Conservation (phyloP, 805 yeast genomes). For the Starmerella stigmatis region DNA sequence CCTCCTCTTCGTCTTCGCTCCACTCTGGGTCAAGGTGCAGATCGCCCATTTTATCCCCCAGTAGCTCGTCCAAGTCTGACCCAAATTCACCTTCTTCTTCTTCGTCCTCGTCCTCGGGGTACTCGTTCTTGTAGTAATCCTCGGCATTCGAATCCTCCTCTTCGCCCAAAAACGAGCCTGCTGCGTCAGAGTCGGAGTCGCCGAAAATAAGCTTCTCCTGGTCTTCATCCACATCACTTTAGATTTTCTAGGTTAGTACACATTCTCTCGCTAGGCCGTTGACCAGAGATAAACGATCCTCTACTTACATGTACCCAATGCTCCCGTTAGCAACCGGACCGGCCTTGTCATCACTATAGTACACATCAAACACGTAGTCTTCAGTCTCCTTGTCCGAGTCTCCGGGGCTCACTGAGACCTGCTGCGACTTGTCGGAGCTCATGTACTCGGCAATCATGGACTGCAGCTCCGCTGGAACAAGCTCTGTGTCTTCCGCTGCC, state of each 20-base stretch:
- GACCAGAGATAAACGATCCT: not conserved
- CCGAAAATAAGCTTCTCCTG: constrained; percentile 31
- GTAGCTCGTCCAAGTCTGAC: constrained; percentile 10
- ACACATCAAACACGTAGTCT: constrained; percentile 91
- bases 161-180: constrained; percentile 27
- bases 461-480: constrained; percentile 52
- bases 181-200: constrained; percentile 32
- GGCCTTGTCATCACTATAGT: constrained; percentile 42
- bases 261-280: not conserved
- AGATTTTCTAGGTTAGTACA: constrained; percentile 8
- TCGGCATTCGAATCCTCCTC: constrained; percentile 54
- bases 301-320: constrained; percentile 30
- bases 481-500: constrained; percentile 14
- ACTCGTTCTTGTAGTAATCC: constrained; percentile 82
- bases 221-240: constrained; percentile 24
- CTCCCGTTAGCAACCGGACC: constrained; percentile 10
- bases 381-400: constrained; percentile 30
- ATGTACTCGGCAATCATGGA: constrained; percentile 63
- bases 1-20: constrained; percentile 23
- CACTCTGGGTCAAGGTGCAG: constrained; percentile 17
- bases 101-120: constrained; percentile 75
- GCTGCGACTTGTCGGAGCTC: constrained; percentile 18
- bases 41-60: constrained; percentile 18
- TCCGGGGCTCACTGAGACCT: not conserved
- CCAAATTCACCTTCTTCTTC: constrained; percentile 26